phyloP scores from a whole-genome alignment of 345 rosid genomes.

The Eucalyptus cloeziana region DNA sequence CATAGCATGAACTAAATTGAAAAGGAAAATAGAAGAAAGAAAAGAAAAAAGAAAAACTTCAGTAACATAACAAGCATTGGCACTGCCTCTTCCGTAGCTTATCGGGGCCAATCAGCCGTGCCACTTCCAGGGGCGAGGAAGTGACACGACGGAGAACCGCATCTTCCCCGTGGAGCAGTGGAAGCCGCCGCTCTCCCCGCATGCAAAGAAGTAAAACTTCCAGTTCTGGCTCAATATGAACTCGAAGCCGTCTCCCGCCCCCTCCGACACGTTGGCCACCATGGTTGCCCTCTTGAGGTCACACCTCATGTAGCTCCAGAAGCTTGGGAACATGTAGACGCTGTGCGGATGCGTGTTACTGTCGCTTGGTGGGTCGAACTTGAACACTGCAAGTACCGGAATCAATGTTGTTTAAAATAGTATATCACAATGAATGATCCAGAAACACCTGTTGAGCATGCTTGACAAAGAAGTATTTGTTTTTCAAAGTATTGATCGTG shows the following conservation, averaged over 20 bases:
- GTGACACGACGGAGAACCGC: slow-evolving; percentile 52
- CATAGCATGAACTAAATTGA: background rate
- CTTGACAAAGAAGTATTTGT: background rate
- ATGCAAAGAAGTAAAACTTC: slow-evolving; percentile 54
- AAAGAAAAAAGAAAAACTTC: background rate
- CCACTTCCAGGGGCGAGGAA: slow-evolving; percentile 5
- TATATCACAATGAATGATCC: background rate
- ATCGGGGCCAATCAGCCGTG: background rate
- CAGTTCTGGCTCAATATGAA: slow-evolving; percentile 17
- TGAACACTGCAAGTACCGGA: slow-evolving; percentile 46
- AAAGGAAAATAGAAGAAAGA: background rate
- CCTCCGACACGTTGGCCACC: slow-evolving; percentile 43
- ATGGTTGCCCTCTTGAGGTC: slow-evolving; percentile 31
- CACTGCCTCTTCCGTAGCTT: background rate
- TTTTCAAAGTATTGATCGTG: background rate
- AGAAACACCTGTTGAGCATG: background rate
- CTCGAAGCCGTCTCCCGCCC: slow-evolving; percentile 52
- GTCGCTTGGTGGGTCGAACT: slow-evolving; percentile 44
- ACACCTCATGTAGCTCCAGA: slow-evolving; percentile 34
- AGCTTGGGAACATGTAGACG: slow-evolving; percentile 45
- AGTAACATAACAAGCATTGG: background rate
- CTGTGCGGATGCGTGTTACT: slow-evolving; percentile 37
- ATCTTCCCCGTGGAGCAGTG: slow-evolving; percentile 60
- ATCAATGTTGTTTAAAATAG: background rate
- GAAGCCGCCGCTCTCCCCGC: slow-evolving; percentile 45